Conservation (phyloP, 108 stramenopile species). For the Discostella stelligeroides region DNA sequence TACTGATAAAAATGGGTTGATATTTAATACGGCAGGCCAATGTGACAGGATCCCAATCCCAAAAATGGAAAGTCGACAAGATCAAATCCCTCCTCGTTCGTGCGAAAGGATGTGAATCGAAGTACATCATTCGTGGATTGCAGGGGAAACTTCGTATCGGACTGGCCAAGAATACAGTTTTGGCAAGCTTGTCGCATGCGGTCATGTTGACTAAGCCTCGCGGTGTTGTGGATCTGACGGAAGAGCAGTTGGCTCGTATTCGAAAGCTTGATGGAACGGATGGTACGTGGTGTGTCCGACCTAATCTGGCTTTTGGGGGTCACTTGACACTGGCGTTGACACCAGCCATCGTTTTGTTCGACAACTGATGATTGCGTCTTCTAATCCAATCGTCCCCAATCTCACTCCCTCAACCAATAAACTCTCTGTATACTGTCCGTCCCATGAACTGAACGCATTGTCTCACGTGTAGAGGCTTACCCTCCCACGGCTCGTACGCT, state of each 20-base stretch:
- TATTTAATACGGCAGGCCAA: constrained; percentile 41
- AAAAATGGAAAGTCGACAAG: constrained; percentile 91
- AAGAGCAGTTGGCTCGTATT: constrained; percentile 40
- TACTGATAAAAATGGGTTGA: background rate
- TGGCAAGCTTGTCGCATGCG: constrained; percentile 94
- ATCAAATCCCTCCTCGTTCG: constrained; percentile 92
- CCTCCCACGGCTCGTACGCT: constrained; percentile 55
- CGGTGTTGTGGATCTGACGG: constrained; percentile 43
- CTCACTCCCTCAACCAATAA: constrained; percentile 5
- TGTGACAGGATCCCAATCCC: constrained; percentile 84
- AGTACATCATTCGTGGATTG: constrained; percentile 97
- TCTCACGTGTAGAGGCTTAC: constrained; percentile 23
- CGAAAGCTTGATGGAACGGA: constrained; percentile 45
- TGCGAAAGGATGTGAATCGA: constrained; percentile 82
- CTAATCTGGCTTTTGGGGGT: background rate
- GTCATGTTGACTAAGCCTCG: constrained; percentile 62
- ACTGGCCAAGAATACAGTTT: constrained; percentile 92
- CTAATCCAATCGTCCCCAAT: constrained; percentile 1
- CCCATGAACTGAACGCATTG: too few relatives aligned
- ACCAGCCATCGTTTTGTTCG: background rate
- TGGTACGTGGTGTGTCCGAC: constrained; percentile 14
- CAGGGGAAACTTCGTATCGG: constrained; percentile 99
- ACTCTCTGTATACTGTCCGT: too few relatives aligned
- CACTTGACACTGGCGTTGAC: background rate
- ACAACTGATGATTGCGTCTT: background rate